Evolutionary conservation across 345 rosid genomes (phyloP), one percentile per base, ranked within the genome.

Genomic region (Anastatica hierochuntica): DNA sequence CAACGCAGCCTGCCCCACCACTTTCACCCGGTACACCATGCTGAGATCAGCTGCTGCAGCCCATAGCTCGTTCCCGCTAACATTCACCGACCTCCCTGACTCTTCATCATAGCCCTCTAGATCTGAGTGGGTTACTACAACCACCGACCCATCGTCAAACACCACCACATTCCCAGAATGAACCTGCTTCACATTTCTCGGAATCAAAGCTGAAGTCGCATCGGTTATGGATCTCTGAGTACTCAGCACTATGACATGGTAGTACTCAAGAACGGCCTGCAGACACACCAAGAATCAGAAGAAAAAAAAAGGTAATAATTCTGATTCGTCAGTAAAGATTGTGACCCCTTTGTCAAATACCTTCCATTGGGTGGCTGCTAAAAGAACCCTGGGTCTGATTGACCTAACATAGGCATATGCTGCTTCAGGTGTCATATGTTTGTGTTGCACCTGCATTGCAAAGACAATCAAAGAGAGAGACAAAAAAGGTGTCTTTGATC

Each of bases 361-460:
- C 97, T 79, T 78, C 94, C 87, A 76, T 69, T 94, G 95, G 60
- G 94, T 65, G 60, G 94, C 35, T 35, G 99, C 97, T 60, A 94
- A 73, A 49, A 72, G 87, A 47, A 94, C 97, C 67, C 99, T 81
- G 49, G 95, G 94, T 56, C 95, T 72, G 70, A 82, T 81, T 12
- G 87, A 88, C 62, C 66, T 85, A 53, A 92, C 86, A 54, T 81
- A 79, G 42, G 53, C 76, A 74, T 83, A 92, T 11, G 98, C 98
- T 47, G 59, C 79, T 60, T 76, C 76, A 37, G 97, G 99, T 26
- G 84, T 80, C 99, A 88, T 94, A 53, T 75, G 76, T 68, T 75
- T 83, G 76, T 81, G 72, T 50, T 71, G 81, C 67, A 92, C 90
- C 98, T 92, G 58, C 8, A 41, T 17, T 49, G 45, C 47, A 27